Evolutionary conservation across 2,329 filamentous ascomycete species (phyloP), one percentile per base, ranked within the genome.

Genomic region (Fusarium incarnatum): DNA sequence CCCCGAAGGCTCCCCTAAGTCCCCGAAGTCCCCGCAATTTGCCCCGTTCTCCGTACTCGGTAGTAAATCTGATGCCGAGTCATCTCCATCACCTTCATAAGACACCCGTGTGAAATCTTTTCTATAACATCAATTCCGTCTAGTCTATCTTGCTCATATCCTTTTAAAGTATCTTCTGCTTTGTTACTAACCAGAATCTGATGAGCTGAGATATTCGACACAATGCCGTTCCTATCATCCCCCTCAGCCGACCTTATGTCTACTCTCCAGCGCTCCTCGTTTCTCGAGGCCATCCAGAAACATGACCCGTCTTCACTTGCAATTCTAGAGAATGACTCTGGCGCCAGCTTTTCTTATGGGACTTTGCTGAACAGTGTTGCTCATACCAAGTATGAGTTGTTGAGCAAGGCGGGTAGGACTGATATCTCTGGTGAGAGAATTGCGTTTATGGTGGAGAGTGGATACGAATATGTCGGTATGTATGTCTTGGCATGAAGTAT

Each of bases 401-500:
- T 64, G 0, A 2, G 23, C 2, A 22, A 47, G 8, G 23, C 52
- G 1, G 46, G 27, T 0, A 50, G 15, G 11, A 16, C 30, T 4
- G 52, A 59, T 8, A 34, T 64, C 7, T 64, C 61, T 25, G 95
- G 95, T 55, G 89, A 97, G 82, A 87, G 96, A 71, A 87, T 99
- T 72, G 94, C 94, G 9, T 97, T 98, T 80, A 82, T 99, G 66
- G 91, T 97, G 46, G 95, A 98, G 85, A 98, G 98, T 81, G 92
- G 94, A 80, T 98, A 98, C 83, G 94, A 98, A 82, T 98, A 98
- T 89, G 92, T 98, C 83, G 95, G 95, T 98, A 27, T 27, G 27
- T 27, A 27, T 18, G 1, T 6, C 7, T 18, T 11, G 9, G 1
- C 37, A 15, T 27, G 37, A 20, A 28, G 7, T 10, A 9, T 4